These are phyloP conservation scores for Magnolia sinica DNA, from an alignment of 164 flowering plant genomes.

Conservation along the genomic window DNA sequence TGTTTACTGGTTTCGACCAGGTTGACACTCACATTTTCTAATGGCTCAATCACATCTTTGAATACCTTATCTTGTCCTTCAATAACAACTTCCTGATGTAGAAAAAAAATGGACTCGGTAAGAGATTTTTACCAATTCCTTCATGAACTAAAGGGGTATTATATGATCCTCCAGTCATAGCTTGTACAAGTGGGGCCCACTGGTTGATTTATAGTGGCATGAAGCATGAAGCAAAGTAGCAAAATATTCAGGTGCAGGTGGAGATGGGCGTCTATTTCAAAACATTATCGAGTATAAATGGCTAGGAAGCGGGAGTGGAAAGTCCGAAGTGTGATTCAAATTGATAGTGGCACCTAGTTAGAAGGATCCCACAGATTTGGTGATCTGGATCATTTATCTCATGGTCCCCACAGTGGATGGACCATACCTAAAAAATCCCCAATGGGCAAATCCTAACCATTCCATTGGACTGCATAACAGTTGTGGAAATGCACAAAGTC, in stretches of 20 bases:
- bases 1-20: slow-evolving; percentile 67
- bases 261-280: too few species aligned
- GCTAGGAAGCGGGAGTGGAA: too few species aligned
- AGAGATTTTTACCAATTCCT: background rate
- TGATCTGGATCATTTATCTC: background rate
- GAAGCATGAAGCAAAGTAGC: too few species aligned
- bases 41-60: slow-evolving; percentile 94
- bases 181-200: background rate
- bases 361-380: background rate
- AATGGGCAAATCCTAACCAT: background rate
- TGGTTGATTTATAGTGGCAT: too few species aligned
- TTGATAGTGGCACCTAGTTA: too few species aligned
- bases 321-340: too few species aligned
- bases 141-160: background rate
- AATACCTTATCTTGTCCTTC: slow-evolving; percentile 92
- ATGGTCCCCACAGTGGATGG: background rate
- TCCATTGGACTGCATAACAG: background rate
- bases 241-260: too few species aligned
- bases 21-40: slow-evolving; percentile 86
- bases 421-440: background rate
- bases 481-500: background rate
- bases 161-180: background rate
- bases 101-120: background rate
- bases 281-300: too few species aligned
- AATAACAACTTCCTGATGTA: slow-evolving; percentile 67